Base-by-base conservation (phyloP, 345 rosid species). In the Gossypium anomalum region DNA sequence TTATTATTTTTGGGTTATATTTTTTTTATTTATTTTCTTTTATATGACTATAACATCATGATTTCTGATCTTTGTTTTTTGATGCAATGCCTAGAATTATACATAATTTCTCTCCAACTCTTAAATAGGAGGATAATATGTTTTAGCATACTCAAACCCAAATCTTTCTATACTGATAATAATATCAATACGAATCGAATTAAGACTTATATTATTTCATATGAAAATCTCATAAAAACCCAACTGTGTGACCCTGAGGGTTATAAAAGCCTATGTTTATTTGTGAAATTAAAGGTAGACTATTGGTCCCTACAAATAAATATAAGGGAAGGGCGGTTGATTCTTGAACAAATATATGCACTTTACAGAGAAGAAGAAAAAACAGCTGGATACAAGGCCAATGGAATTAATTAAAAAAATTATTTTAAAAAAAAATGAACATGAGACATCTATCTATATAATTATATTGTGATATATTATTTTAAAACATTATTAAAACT, bases 161-260 rank as follows among this genome's bases (percentile, higher is more conserved):
- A 5, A 34, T 34, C 0, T 0, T 34, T 0, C 0, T 4, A 0
- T 34, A 34, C 0, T 34, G 0, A 1, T 0, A 34, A 34, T 0
- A 5, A 34, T 5, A 34, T 5, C 7, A 34, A 34, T 5, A 34
- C 41, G 0, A 34, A 0, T 0, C 41, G 0, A 34, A 0, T 5
- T 34, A 5, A 34, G 0, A 19, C 0, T 17, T 53, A 53, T 14
- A 51, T 51, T 14, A 53, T 53, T 17, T 53, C 57, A 5, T 47
- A 12, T 53, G 22, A 34, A 2, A 53, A 53, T 53, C 57, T 17
- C 57, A 17, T 53, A 2, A 53, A 19, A 56, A 20, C 6, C 22
- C 25, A 19, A 20, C 0, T 56, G 60, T 8, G 13, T 56, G 60
- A 9, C 1, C 60, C 14, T 3, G 27, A 56, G 60, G 25, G 12